phyloP scores from a whole-genome alignment of 768 basidiomycete species.

The Chalciporus sphaerocephalus region DNA sequence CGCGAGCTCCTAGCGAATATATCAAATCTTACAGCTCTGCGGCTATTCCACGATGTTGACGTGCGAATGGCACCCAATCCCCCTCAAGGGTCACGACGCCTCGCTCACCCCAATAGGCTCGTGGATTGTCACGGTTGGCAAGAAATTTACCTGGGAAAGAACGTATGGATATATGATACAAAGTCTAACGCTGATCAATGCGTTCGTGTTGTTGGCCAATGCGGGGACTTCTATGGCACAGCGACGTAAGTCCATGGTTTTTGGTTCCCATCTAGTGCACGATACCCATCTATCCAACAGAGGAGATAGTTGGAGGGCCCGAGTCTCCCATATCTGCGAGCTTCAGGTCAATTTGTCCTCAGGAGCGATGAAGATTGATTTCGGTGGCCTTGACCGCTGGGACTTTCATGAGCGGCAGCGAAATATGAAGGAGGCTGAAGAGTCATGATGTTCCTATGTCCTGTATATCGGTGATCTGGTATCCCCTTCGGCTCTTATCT shows the following conservation, averaged over 20 bases:
- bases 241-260: conserved; percentile 55
- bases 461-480: background rate
- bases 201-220: conserved; percentile 59
- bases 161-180: conserved; percentile 72
- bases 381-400: conserved; percentile 74
- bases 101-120: conserved; percentile 51
- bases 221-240: conserved; percentile 66
- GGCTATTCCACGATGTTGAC: conserved; percentile 68
- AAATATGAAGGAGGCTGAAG: conserved; percentile 56
- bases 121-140: conserved; percentile 64
- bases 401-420: conserved; percentile 58
- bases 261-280: background rate
- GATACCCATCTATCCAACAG: conserved; percentile 36
- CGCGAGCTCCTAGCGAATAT: conserved; percentile 42
- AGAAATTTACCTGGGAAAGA: conserved; percentile 66
- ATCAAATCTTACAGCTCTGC: conserved; percentile 64
- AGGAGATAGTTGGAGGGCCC: conserved; percentile 78
- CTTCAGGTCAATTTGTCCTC: conserved; percentile 63
- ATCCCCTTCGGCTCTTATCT: background rate
- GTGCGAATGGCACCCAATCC: conserved; percentile 50
- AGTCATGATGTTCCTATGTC: background rate
- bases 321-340: conserved; percentile 65
- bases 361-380: conserved; percentile 63
- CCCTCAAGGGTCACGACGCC: conserved; percentile 42
- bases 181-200: conserved; percentile 63